These are phyloP conservation scores for Rhexocercosporidium sp. DNA, from an alignment of 2,329 filamentous ascomycete species.

Conservation along the genomic window DNA sequence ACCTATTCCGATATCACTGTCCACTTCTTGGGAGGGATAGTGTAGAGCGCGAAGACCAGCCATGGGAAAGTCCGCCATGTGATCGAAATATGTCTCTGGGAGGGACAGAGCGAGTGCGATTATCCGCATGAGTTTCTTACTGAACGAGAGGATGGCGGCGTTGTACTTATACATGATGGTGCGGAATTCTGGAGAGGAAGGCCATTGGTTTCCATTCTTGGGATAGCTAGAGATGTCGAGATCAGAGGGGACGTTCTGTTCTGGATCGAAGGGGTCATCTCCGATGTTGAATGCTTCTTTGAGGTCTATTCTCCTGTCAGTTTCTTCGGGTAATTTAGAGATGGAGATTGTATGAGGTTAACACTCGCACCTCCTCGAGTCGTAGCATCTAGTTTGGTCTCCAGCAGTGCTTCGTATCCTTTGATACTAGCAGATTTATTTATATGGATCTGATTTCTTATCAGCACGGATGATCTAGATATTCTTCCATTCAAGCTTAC, in stretches of 20 bases:
- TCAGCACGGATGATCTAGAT: neutral
- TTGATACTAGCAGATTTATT: slow-evolving; percentile 42
- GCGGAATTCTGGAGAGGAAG: no score
- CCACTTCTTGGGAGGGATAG: no score
- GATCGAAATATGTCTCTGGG: no score
- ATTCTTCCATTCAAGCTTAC: slow-evolving; percentile 1
- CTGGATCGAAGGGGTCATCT: slow-evolving; percentile 52
- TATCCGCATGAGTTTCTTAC: no score
- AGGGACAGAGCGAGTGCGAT: no score
- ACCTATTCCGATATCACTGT: no score
- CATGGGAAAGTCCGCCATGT: no score
- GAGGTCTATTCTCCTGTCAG: slow-evolving; percentile 48
- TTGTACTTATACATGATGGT: no score
- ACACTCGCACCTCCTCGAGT: slow-evolving; percentile 33
- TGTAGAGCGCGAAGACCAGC: no score
- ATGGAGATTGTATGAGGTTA: neutral
- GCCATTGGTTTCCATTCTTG: no score
- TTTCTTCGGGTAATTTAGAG: neutral
- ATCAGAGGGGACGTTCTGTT: slow-evolving; percentile 41
- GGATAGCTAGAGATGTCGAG: no score
- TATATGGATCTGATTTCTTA: slow-evolving; percentile 15
- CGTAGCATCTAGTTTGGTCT: slow-evolving; percentile 24
- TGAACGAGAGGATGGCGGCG: no score
- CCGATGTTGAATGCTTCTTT: slow-evolving; percentile 45
- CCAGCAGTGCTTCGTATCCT: slow-evolving; percentile 51